Percentiles rank a stretch among this genome's conserved stretches.
Evolutionary conservation across 2,329 filamentous ascomycete genomes (phyloP).

Genomic region (Ophiocordyceps unilateralis): DNA sequence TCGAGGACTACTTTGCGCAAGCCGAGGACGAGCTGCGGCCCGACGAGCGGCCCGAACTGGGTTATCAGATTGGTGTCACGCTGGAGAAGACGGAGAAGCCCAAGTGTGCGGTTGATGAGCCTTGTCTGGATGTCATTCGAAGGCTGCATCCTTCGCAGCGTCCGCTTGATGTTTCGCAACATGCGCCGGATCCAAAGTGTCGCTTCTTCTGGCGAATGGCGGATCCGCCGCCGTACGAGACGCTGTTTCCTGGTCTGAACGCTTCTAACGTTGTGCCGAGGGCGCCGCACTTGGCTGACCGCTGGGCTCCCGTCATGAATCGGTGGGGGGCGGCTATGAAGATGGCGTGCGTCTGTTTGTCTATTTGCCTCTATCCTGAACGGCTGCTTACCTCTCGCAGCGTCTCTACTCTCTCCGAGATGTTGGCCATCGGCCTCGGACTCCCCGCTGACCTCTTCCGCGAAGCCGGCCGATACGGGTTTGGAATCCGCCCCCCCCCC

Average conservation of each 20-base stretch:
- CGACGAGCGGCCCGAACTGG: constrained; percentile 39
- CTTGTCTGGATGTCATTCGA: constrained; percentile 38
- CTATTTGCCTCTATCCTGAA: too few species aligned
- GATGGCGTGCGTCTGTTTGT: constrained; percentile 27
- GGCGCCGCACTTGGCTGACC: constrained; percentile 26
- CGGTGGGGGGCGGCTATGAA: constrained; percentile 44
- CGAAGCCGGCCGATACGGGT: constrained; percentile 38
- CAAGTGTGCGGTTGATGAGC: constrained; percentile 44
- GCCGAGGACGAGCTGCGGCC: constrained; percentile 24
- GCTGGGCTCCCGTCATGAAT: constrained; percentile 38
- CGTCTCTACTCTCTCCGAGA: constrained; percentile 38
- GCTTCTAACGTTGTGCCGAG: constrained; percentile 36
- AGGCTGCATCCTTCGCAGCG: constrained; percentile 36
- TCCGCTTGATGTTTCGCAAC: constrained; percentile 38
- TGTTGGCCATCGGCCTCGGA: constrained; percentile 39
- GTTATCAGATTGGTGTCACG: constrained; percentile 44
- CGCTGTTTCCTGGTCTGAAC: constrained; percentile 36
- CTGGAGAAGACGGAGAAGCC: constrained; percentile 47
- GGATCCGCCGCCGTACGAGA: constrained; percentile 33
- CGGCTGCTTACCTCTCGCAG: too few species aligned
- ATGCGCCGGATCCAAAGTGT: constrained; percentile 42
- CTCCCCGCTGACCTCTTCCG: constrained; percentile 34
- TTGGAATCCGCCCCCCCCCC: background rate
- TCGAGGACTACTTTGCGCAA: constrained; percentile 49
- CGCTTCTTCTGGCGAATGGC: constrained; percentile 47